phyloP scores from a whole-genome alignment of 2,329 filamentous ascomycete species.

The Nemania abortiva region DNA sequence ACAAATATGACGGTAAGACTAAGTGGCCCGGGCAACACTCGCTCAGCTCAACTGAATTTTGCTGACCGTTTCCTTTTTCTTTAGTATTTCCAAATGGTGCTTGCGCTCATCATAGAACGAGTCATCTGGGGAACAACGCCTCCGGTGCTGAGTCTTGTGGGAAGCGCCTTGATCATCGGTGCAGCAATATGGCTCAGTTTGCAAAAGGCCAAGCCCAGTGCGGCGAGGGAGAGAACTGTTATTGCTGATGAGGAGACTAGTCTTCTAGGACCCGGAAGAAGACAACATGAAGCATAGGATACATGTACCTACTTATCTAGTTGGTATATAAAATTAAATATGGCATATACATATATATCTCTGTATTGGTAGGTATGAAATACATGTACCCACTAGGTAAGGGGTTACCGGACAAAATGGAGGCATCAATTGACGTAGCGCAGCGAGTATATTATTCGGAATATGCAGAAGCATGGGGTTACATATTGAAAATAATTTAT shows the following conservation, averaged over 20 bases:
- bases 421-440: no score
- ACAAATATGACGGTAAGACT: conserved; percentile 53
- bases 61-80: conserved; percentile 12
- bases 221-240: conserved; percentile 38
- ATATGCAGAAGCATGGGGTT: no score
- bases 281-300: conserved; percentile 19
- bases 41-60: not conserved
- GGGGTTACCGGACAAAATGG: no score
- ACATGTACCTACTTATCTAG: no score
- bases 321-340: no score
- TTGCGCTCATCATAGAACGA: conserved; percentile 55
- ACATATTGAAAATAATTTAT: no score
- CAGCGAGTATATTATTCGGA: no score
- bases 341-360: no score
- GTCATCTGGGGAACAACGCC: conserved; percentile 59
- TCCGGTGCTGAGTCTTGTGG: conserved; percentile 54
- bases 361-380: no score
- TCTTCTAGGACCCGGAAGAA: conserved; percentile 43
- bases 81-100: conserved; percentile 52
- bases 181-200: conserved; percentile 58
- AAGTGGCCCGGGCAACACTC: not conserved
- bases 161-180: conserved; percentile 56
- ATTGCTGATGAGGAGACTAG: conserved; percentile 54
- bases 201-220: conserved; percentile 54
- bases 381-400: no score